These are phyloP conservation scores for Elsinoe fawcettii DNA, from an alignment of 2,329 filamentous ascomycete species.

Conservation along the genomic window DNA sequence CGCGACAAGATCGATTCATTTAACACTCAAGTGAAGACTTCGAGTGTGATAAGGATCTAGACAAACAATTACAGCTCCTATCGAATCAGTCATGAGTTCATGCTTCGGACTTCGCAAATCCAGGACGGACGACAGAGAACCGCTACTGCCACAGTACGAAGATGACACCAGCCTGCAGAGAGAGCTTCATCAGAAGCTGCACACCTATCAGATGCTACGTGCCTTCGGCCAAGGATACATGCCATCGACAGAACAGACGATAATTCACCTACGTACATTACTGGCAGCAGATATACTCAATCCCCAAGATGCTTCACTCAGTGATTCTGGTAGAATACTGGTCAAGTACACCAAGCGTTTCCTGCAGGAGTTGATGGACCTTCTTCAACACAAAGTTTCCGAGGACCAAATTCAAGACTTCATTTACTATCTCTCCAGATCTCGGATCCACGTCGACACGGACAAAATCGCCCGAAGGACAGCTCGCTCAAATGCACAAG, in stretches of 20 bases:
- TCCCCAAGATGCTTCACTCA: conserved; percentile 65
- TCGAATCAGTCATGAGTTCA: conserved; percentile 45
- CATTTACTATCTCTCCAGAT: conserved; percentile 72
- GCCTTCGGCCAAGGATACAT: conserved; percentile 79
- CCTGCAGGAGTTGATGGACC: conserved; percentile 71
- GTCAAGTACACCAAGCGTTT: conserved; percentile 64
- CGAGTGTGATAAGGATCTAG: neutral
- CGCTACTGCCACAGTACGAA: conserved; percentile 72
- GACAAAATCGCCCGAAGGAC: conserved; percentile 56
- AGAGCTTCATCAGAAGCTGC: conserved; percentile 77
- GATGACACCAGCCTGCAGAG: conserved; percentile 74
- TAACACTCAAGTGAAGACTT: neutral
- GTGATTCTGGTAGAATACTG: conserved; percentile 66
- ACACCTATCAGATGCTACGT: conserved; percentile 84
- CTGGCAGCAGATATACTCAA: conserved; percentile 73
- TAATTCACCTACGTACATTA: conserved; percentile 70
- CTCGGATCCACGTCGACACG: conserved; percentile 61
- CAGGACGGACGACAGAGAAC: conserved; percentile 57
- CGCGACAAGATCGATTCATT: neutral
- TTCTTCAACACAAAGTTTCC: conserved; percentile 74
- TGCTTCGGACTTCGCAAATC: conserved; percentile 55
- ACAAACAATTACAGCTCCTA: neutral
- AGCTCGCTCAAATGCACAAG: conserved; percentile 55
- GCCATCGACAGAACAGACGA: conserved; percentile 80
- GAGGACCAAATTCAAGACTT: conserved; percentile 86